Evolutionary conservation across 2,329 filamentous ascomycete genomes (phyloP), one percentile per base, ranked within the genome.

Genomic region (Penicillium sp.): DNA sequence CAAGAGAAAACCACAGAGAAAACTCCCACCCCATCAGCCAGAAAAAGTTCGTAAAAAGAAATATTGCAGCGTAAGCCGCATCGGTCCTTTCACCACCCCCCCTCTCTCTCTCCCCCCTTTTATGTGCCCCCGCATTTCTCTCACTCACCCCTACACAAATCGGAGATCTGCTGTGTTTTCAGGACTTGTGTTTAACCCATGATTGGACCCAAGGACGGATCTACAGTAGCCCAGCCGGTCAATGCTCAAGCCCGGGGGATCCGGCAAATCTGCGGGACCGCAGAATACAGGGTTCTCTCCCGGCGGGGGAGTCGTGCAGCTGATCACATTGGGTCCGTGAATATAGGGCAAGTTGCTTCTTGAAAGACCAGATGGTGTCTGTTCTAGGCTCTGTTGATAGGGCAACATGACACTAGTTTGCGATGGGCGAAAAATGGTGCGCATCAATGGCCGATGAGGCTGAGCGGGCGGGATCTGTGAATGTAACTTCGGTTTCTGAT

Each of bases 231-330:
- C 39, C 14, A 16, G 45, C 24, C 58, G 55, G 13, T 55, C 60
- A 28, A 57, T 50, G 28, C 63, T 60, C 29, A 64, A 60, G 33
- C 63, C 46, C 7, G 48, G 23, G 33, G 45, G 55, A 13, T 56
- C 58, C n/a, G 53, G 51, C 21, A 36, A 59, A 5, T 60, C 66
- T 37, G 61, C 56, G 51, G 64, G 56, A 43, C 68, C 65, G 44
- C 61, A 63, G 48, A 72, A 73, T 21, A 71, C 45, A 45, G 65
- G 51, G 48, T 65, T 58, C 7, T 52, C 24, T 44, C 48, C 60
- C 37, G 63, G 61, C 50, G 64, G 55, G 24, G 60, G 58, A 50
- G 63, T 61, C 16, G 65, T 64, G 45, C 66, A 70, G 53, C 67
- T 68, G 51, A 68, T 62, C 37, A 72, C 59, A 51, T 67, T 62